Evolutionary conservation across 208 protist species (phyloP).

Genomic region (Leishmania mexicana): DNA sequence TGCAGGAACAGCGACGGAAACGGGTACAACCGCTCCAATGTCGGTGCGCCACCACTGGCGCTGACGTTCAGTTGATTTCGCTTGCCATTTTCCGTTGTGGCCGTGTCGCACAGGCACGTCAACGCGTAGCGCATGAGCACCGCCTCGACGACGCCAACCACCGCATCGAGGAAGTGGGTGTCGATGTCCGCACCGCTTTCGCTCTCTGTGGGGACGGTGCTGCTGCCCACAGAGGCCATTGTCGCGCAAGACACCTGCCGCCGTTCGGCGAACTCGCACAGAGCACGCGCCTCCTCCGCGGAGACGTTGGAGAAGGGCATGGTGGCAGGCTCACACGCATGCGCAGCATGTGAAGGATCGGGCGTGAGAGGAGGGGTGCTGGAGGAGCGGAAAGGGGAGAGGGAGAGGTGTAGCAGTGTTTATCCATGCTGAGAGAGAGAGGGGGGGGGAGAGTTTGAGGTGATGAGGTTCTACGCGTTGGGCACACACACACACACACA

Average conservation of each 20-base stretch:
- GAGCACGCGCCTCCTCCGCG: constrained; percentile 9
- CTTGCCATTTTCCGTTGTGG: background rate
- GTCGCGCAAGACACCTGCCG: background rate
- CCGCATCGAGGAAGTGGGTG: constrained; percentile 32
- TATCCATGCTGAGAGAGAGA: background rate
- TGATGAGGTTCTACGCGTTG: background rate
- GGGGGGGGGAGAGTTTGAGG: background rate
- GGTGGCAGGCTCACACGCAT: background rate
- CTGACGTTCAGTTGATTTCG: background rate
- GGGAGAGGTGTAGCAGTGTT: background rate
- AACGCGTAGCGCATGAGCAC: constrained; percentile 22
- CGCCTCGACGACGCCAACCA: constrained; percentile 24
- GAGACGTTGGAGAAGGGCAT: constrained; percentile 51
- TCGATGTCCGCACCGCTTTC: background rate
- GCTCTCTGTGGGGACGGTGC: background rate
- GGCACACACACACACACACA: background rate
- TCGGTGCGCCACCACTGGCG: background rate
- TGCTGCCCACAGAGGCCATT: background rate
- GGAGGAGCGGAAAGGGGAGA: background rate
- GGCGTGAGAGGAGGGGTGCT: background rate
- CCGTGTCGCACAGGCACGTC: background rate
- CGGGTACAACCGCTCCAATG: constrained; percentile 33
- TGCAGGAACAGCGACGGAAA: constrained; percentile 65
- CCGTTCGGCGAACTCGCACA: constrained; percentile 18
- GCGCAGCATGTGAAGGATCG: background rate